Conservation (phyloP, 495 filamentous ascomycete species). For the Penicillium salamii region DNA sequence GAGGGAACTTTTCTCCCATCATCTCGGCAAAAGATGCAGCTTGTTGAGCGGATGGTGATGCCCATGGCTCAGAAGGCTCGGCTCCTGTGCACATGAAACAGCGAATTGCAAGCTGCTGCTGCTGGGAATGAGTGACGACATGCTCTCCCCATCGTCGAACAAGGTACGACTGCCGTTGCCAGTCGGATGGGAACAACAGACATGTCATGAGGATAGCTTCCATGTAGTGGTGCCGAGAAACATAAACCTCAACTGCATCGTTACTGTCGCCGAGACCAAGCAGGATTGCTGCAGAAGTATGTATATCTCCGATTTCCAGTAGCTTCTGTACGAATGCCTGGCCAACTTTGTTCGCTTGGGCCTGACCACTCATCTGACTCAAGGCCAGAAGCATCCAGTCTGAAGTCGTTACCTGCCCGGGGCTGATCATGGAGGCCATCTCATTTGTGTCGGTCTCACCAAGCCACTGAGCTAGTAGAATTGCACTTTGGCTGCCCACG, state of each 20-base stretch:
- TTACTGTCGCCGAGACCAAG: constrained; percentile 89
- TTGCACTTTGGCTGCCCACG: constrained; percentile 66
- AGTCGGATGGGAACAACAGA: constrained; percentile 70
- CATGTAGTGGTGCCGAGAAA: constrained; percentile 87
- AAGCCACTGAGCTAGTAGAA: constrained; percentile 87
- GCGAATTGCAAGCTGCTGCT: constrained; percentile 86
- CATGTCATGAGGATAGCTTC: constrained; percentile 82
- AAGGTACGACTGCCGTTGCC: constrained; percentile 84
- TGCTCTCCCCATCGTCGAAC: constrained; percentile 94
- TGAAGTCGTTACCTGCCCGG: constrained; percentile 78
- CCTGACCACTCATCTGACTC: constrained; percentile 76
- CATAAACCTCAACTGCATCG: constrained; percentile 94
- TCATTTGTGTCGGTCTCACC: constrained; percentile 80
- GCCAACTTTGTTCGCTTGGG: constrained; percentile 84
- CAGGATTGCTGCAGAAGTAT: constrained; percentile 86
- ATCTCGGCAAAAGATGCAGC: constrained; percentile 45
- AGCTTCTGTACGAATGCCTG: constrained; percentile 90
- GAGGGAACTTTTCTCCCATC: constrained; percentile 42
- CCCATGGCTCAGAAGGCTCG: constrained; percentile 78
- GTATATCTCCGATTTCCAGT: constrained; percentile 84
- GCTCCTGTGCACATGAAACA: constrained; percentile 83
- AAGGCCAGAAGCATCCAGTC: constrained; percentile 98
- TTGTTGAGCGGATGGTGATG: constrained; percentile 74
- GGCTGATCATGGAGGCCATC: constrained; percentile 68
- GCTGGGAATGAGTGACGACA: constrained; percentile 80